Conservation (phyloP, 225 moss, liverwort and hornwort species). For the Marchantia paleacea region DNA sequence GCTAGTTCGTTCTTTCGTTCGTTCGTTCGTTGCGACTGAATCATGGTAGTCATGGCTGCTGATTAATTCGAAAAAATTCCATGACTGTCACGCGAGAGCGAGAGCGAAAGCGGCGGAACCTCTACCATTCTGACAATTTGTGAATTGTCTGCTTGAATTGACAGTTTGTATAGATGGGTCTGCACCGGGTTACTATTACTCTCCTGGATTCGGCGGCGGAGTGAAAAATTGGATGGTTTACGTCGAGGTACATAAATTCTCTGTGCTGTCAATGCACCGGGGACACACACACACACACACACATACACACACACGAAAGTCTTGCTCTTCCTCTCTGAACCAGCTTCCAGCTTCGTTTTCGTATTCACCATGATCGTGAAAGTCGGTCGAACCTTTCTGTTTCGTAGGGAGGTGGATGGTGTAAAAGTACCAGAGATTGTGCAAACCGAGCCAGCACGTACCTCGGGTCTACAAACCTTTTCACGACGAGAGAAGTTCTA, state of each 20-base stretch:
- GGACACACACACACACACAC: not conserved
- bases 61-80: too few relatives aligned
- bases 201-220: constrained; percentile 23
- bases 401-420: constrained; percentile 31
- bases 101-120: too few relatives aligned
- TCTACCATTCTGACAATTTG: not conserved
- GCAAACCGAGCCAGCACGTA: constrained; percentile 1
- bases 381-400: not conserved
- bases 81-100: too few relatives aligned
- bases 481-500: not conserved
- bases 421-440: not conserved
- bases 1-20: not conserved
- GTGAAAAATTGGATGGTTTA: constrained; percentile 29
- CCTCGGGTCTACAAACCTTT: constrained; percentile 9
- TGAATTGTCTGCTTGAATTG: not conserved
- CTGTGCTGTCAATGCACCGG: not conserved
- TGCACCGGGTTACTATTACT: constrained; percentile 26
- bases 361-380: too few relatives aligned
- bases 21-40: not conserved
- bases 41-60: not conserved
- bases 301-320: too few relatives aligned
- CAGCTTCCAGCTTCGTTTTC: too few relatives aligned
- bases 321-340: too few relatives aligned
- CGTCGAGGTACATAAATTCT: constrained; percentile 14
- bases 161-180: constrained; percentile 43